Percentiles rank a stretch among this genome's conserved stretches.
phyloP scores from a whole-genome alignment of 345 rosid species.

The Pseudoturritis turrita region DNA sequence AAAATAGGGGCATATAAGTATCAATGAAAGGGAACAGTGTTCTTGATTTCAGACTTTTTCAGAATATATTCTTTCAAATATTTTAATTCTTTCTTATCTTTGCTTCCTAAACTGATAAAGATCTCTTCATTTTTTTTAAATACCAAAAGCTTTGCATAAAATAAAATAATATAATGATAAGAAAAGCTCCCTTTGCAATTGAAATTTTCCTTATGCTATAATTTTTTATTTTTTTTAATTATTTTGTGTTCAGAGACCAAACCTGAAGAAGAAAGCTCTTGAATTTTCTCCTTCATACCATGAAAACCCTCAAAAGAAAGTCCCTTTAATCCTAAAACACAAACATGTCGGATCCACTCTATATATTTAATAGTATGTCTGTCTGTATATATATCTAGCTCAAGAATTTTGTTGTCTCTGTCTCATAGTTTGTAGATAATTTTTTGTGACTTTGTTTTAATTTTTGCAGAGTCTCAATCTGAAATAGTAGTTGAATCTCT shows the following conservation, averaged over 20 bases:
- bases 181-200: neutral
- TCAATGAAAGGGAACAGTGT: slow-evolving; percentile 31
- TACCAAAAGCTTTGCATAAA: neutral
- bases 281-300: slow-evolving; percentile 7
- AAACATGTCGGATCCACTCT: slow-evolving; percentile 33
- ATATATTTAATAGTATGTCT: slow-evolving; percentile 18
- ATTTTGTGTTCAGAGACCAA: slow-evolving; percentile 9
- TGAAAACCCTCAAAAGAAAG: slow-evolving; percentile 22
- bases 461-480: slow-evolving; percentile 42
- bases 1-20: slow-evolving; percentile 28
- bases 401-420: neutral
- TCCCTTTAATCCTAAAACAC: neutral
- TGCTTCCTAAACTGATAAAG: slow-evolving; percentile 20
- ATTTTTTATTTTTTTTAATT: neutral
- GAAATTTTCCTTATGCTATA: neutral
- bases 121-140: slow-evolving; percentile 14
- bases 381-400: neutral
- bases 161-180: neutral
- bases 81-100: slow-evolving; percentile 27
- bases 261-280: slow-evolving; percentile 27
- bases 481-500: slow-evolving; percentile 45
- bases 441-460: slow-evolving; percentile 4
- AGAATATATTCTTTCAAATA: slow-evolving; percentile 20
- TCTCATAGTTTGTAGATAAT: neutral
- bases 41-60: slow-evolving; percentile 30